Conservation (phyloP, 345 rosid genomes). For the Hibiscus tridactylites region DNA sequence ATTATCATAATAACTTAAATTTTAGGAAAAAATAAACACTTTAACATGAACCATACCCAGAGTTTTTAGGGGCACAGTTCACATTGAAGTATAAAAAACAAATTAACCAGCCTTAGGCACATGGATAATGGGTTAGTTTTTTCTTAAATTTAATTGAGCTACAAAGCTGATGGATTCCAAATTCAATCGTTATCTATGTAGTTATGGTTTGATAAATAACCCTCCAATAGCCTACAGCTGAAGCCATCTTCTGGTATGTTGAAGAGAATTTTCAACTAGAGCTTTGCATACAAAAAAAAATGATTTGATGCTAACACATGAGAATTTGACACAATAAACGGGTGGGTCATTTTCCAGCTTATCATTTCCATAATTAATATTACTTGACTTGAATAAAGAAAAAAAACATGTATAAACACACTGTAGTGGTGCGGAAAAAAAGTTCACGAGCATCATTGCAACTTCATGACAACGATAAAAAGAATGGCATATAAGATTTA, state of each 20-base stretch:
- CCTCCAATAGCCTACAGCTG: background rate
- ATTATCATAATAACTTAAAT: background rate
- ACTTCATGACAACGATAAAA: background rate
- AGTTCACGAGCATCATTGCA: background rate
- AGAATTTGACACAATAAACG: background rate
- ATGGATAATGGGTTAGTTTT: background rate
- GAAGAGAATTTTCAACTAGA: background rate
- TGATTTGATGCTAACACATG: background rate
- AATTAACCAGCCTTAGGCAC: background rate
- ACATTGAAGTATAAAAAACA: background rate
- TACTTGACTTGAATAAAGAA: too few relatives aligned
- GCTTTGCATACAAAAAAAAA: background rate
- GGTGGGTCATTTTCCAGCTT: background rate
- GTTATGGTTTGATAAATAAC: background rate
- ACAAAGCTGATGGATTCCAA: background rate
- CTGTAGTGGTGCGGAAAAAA: background rate
- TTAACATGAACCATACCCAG: background rate
- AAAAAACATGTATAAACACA: too few relatives aligned
- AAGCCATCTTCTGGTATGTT: background rate
- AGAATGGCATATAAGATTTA: constrained; percentile 11
- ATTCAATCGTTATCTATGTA: too few relatives aligned
- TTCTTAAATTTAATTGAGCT: background rate
- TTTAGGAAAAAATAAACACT: background rate
- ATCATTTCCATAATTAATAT: too few relatives aligned
- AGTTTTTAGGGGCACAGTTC: background rate